phyloP scores from a whole-genome alignment of 169 alveolate species.

The Plasmodium gonderi region DNA sequence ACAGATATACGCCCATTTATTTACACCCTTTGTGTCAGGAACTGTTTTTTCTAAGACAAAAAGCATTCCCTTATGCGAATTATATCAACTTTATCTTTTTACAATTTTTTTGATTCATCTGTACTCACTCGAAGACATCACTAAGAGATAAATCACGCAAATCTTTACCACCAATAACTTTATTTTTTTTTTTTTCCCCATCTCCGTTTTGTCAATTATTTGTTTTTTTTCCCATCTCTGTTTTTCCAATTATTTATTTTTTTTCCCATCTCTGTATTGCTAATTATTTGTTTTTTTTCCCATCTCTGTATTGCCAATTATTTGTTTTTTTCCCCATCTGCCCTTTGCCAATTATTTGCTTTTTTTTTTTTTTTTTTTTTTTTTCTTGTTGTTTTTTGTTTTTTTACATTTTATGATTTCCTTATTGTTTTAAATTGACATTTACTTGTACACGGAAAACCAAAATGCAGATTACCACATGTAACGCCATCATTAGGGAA shows the following conservation, averaged over 20 bases:
- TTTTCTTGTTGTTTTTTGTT: not conserved
- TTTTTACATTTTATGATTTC: not conserved
- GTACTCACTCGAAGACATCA: no score
- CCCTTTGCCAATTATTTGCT: conserved; percentile 1
- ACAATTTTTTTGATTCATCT: no score
- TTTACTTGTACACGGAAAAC: not conserved
- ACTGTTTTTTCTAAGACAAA: no score
- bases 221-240: no score
- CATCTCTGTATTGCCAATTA: not conserved
- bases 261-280: not conserved
- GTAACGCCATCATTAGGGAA: conserved; percentile 4
- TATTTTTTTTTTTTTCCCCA: not conserved
- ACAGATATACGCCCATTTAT: no score
- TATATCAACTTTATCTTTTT: no score
- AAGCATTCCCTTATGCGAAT: no score
- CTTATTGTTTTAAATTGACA: not conserved
- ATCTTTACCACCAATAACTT: not conserved
- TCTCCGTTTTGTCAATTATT: no score
- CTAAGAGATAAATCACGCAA: no score
- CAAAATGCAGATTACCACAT: conserved; percentile 10
- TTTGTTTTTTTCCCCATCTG: not conserved
- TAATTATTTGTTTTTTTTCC: not conserved
- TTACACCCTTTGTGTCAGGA: no score
- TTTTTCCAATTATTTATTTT: not conserved
- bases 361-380: not conserved